Conservation (phyloP, 371 early-diverging fungal species). For the Circinella umbellata region DNA sequence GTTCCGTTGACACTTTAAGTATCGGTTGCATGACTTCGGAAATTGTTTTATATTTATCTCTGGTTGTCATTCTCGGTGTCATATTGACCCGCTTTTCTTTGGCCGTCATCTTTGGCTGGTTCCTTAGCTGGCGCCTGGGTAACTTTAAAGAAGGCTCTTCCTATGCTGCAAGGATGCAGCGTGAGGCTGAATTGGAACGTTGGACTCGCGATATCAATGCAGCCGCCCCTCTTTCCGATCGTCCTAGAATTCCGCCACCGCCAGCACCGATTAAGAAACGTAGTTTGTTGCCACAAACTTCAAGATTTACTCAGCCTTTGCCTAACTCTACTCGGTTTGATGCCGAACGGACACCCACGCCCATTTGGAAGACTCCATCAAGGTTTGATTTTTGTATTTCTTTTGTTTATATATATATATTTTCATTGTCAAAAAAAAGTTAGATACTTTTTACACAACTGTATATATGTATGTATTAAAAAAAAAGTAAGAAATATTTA, state of each 20-base stretch:
- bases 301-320: slow-evolving; percentile 48
- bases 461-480: no score
- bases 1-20: slow-evolving; percentile 75
- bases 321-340: slow-evolving; percentile 50
- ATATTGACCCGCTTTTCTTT: slow-evolving; percentile 70
- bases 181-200: slow-evolving; percentile 61
- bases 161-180: slow-evolving; percentile 58
- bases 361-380: slow-evolving; percentile 40
- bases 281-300: slow-evolving; percentile 42
- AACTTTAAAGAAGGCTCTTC: slow-evolving; percentile 54
- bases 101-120: slow-evolving; percentile 80
- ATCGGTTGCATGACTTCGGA: slow-evolving; percentile 75
- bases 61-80: slow-evolving; percentile 62
- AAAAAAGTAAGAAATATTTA: not conserved
- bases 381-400: slow-evolving; percentile 21
- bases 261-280: slow-evolving; percentile 19
- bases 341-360: slow-evolving; percentile 29
- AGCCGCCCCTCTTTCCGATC: slow-evolving; percentile 41
- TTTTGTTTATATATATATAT: not conserved
- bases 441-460: no score
- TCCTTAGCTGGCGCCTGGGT: slow-evolving; percentile 67
- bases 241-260: slow-evolving; percentile 17
- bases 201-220: slow-evolving; percentile 61
- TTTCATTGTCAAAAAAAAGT: no score
- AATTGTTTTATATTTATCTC: slow-evolving; percentile 56